Conservation (phyloP, 768 basidiomycete species). For the Mycena vitilis region DNA sequence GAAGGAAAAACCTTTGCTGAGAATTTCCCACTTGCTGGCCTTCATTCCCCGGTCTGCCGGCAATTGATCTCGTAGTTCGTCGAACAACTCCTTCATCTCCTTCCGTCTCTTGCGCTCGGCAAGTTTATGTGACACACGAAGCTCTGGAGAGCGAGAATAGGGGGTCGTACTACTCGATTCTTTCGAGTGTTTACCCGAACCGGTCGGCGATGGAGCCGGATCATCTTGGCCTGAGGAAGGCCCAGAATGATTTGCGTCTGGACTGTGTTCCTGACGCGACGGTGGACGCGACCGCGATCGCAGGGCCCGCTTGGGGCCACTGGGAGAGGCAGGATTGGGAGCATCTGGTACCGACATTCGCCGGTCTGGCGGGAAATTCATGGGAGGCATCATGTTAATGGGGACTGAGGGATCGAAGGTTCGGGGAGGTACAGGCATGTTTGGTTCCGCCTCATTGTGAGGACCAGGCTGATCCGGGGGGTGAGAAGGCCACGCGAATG, state of each 20-base stretch:
- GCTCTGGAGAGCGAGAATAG: slow-evolving; percentile 95
- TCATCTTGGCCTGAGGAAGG: slow-evolving; percentile 61
- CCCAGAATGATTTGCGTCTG: slow-evolving; percentile 54
- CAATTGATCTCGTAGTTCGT: slow-evolving; percentile 92
- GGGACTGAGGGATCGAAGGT: slow-evolving; percentile 61
- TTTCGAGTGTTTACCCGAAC: slow-evolving; percentile 54
- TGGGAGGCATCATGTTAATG: slow-evolving; percentile 67
- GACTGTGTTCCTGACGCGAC: slow-evolving; percentile 65
- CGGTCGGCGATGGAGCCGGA: slow-evolving; percentile 49
- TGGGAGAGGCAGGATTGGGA: slow-evolving; percentile 47
- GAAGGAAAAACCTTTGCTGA: slow-evolving; percentile 82
- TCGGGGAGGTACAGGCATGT: slow-evolving; percentile 54
- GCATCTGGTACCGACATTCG: slow-evolving; percentile 82
- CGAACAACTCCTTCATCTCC: slow-evolving; percentile 99
- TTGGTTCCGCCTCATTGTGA: slow-evolving; percentile 59
- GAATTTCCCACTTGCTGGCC: slow-evolving; percentile 98
- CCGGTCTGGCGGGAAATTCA: slow-evolving; percentile 71
- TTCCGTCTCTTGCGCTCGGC: slow-evolving; percentile 97
- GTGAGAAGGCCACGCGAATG: slow-evolving; percentile 77
- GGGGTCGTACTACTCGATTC: slow-evolving; percentile 73
- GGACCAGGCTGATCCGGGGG: slow-evolving; percentile 47
- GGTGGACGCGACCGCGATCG: slow-evolving; percentile 80
- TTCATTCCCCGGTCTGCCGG: slow-evolving; percentile 96
- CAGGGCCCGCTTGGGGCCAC: slow-evolving; percentile 59
- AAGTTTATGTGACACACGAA: slow-evolving; percentile 95